Percentiles rank a stretch among this genome's conserved stretches.
These are phyloP conservation scores for Alectoria sarmentosa DNA, from an alignment of 495 filamentous ascomycete genomes.

Conservation along the genomic window DNA sequence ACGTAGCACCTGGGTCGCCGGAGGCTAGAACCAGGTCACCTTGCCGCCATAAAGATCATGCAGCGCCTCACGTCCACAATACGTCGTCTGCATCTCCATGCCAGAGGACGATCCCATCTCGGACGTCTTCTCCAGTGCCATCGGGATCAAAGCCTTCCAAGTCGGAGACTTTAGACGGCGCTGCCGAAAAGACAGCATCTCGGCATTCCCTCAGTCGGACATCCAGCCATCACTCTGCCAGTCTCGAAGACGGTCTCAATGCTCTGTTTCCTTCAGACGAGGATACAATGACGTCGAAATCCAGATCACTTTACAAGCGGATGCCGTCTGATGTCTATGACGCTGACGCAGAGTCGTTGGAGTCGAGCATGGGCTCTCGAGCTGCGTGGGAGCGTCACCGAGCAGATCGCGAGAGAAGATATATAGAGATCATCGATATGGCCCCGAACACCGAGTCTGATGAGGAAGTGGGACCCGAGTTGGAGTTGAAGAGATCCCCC, in stretches of 20 bases:
- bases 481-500: constrained; percentile 14
- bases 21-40: not conserved
- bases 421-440: constrained; percentile 5
- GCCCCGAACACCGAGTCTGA: constrained; percentile 13
- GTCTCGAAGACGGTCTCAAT: not conserved
- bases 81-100: not conserved
- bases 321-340: constrained; percentile 12
- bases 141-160: not conserved
- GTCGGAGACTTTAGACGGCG: not conserved
- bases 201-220: not conserved
- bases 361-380: constrained; percentile 17
- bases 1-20: not conserved
- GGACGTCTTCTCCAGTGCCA: not conserved
- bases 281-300: not conserved
- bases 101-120: not conserved
- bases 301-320: not conserved
- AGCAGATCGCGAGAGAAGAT: constrained; percentile 16
- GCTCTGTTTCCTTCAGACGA: not conserved
- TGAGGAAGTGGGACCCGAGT: constrained; percentile 1
- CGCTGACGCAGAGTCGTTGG: constrained; percentile 11
- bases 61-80: not conserved
- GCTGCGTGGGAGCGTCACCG: constrained; percentile 3
- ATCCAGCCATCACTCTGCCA: not conserved
- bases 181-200: not conserved
- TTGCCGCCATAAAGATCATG: not conserved